Conservation (phyloP, 768 basidiomycete species). For the Roridomyces roridus region DNA sequence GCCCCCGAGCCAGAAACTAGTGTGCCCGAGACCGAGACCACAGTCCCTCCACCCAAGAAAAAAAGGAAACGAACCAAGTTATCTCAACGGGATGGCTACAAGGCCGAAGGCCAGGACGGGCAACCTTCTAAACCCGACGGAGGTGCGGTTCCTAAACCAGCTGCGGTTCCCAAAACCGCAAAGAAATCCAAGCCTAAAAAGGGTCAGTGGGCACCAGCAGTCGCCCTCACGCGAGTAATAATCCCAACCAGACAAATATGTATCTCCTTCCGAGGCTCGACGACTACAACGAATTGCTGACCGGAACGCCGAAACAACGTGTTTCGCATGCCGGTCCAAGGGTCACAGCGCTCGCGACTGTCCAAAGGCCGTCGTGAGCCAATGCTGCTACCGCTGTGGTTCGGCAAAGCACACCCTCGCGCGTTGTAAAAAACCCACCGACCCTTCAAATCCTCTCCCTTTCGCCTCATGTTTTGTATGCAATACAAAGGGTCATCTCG, state of each 20-base stretch:
- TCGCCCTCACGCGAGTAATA: too few species aligned
- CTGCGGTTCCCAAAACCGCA: neutral
- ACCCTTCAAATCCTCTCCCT: conserved; percentile 74
- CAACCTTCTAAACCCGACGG: conserved; percentile 19
- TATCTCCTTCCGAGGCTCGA: conserved; percentile 58
- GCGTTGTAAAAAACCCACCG: conserved; percentile 70
- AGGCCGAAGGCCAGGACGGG: conserved; percentile 20
- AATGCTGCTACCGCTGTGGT: conserved; percentile 91
- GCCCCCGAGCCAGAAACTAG: conserved; percentile 1
- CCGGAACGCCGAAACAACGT: conserved; percentile 64
- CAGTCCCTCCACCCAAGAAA: conserved; percentile 50
- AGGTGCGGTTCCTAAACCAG: neutral
- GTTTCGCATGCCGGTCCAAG: conserved; percentile 85
- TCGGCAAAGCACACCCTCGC: conserved; percentile 80
- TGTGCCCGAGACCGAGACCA: conserved; percentile 13
- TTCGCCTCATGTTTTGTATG: conserved; percentile 95
- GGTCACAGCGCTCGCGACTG: conserved; percentile 89
- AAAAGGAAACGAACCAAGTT: conserved; percentile 64
- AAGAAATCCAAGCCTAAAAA: conserved; percentile 14
- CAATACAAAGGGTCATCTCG: conserved; percentile 82
- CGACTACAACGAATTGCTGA: conserved; percentile 69
- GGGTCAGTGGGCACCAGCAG: conserved; percentile 2
- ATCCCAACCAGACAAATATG: conserved; percentile 25
- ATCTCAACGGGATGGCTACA: conserved; percentile 47
- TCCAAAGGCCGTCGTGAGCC: too few species aligned